Evolutionary conservation across 1,284 basidiomycete genomes (phyloP), one percentile per base, ranked within the genome.

Genomic region (Apiotrichum sp.): DNA sequence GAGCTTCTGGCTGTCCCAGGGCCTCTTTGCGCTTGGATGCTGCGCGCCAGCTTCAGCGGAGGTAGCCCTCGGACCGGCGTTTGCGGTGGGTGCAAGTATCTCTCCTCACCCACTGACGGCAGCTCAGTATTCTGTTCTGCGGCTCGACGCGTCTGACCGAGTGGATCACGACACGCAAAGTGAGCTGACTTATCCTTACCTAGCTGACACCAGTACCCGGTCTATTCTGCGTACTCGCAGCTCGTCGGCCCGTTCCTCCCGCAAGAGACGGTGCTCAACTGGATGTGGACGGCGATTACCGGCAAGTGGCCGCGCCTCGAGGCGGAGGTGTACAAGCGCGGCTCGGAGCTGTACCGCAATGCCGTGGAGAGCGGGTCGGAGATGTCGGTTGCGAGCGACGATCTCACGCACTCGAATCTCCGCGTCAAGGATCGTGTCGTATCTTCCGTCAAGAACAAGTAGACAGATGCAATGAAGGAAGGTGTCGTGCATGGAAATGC

Each of bases 211-310:
- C 51, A 76, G 71, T 95, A 95, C 68, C 84, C 87, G 5, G 81
- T 79, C 4, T 95, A 93, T 74, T 67, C 67, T 14, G 82, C 84
- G 14, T 93, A 93, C 72, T 83, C 85, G 70, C 73, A 79, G 61
- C 80, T 90, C 22, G 89, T 93, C n/a, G 86, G 83, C 31, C 89
- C 90, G 85, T 93, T 93, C 70, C 72, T 79, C 9, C 85, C 86
- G 5, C 65, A 81, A 52, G 70, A 79, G 54, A 87, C 86, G 0
- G 50, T 71, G 3, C 47, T 76, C 48, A 67, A 76, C 38, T 69
- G 63, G 40, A 11, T 77, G 3, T 78, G 70, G 68, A 61, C 68
- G 8, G 59, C 51, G n/a, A 10, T 66, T 3, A 29, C n/a, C 1
- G 59, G 59, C 0, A 56, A 49, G 14, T 16, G 56, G 10, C 41